Conservation (phyloP, 73 alveolate genomes). For the Tetrahymena malaccensis region DNA sequence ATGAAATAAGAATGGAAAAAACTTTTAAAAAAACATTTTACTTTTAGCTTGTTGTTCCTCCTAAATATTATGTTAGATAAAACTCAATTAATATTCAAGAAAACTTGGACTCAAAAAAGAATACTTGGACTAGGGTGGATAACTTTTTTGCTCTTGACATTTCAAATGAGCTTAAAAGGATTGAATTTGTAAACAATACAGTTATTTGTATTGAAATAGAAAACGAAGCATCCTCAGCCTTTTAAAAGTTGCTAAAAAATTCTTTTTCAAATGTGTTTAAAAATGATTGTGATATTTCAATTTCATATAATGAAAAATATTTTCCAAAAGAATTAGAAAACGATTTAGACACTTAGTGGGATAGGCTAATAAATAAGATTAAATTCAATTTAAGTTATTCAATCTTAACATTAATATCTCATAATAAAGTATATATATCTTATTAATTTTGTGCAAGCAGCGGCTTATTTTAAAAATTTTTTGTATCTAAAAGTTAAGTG, state of each 20-base stretch:
- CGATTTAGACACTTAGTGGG: background rate
- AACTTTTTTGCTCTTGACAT: background rate
- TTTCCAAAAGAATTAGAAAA: background rate
- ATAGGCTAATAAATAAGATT: background rate
- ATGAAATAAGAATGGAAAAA: background rate
- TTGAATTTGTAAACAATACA: background rate
- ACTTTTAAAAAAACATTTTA: background rate
- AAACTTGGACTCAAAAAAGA: background rate
- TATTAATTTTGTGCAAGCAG: no score
- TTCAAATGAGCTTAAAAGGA: background rate
- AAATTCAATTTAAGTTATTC: background rate
- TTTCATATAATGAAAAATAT: background rate
- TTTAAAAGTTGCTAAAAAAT: no score
- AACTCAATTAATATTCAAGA: background rate
- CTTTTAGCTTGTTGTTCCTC: background rate
- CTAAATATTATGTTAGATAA: background rate
- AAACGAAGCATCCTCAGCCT: no score
- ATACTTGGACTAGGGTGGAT: background rate
- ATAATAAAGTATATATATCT: background rate
- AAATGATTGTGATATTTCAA: no score
- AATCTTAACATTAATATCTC: background rate
- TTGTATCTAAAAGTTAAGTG: background rate
- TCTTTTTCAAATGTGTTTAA: no score
- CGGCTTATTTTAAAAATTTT: no score
- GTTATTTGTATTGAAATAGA: background rate